Evolutionary conservation across 1,284 basidiomycete genomes (phyloP).

Genomic region (Ceratobasidium sp.): DNA sequence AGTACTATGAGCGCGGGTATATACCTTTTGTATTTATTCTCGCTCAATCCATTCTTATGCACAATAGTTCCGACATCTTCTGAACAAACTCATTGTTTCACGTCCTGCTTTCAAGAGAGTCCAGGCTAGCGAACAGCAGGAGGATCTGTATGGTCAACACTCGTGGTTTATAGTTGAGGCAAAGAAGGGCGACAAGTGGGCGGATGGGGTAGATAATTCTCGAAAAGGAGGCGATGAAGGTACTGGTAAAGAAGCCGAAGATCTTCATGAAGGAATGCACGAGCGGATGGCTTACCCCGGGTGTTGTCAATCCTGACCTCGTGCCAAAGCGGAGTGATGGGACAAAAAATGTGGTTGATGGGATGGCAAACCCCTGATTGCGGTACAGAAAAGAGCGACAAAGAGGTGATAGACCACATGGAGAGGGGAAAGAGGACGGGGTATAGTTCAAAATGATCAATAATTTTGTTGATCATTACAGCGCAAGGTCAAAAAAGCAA

Average conservation of each 20-base stretch:
- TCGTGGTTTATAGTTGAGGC: slow-evolving; percentile 65
- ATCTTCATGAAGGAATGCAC: slow-evolving; percentile 28
- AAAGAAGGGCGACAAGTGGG: slow-evolving; percentile 60
- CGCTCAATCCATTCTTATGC: background rate
- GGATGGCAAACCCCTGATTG: no score
- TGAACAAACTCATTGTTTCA: background rate
- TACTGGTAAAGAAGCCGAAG: slow-evolving; percentile 25
- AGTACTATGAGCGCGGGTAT: slow-evolving; percentile 15
- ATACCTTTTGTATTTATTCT: background rate
- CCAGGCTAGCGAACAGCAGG: slow-evolving; percentile 43
- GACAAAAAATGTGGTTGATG: no score
- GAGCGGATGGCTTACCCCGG: no score
- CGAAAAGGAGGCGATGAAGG: slow-evolving; percentile 29
- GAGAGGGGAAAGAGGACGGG: no score
- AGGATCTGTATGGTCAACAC: slow-evolving; percentile 61
- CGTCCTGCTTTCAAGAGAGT: slow-evolving; percentile 1
- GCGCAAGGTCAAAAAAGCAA: no score
- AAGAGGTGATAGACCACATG: no score
- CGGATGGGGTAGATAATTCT: slow-evolving; percentile 45
- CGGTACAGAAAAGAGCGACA: no score
- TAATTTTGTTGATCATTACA: no score
- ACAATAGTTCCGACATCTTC: background rate
- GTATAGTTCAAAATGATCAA: no score
- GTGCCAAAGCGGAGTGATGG: no score
- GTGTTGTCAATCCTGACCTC: no score